Base-by-base conservation (phyloP, 768 basidiomycete species). In the Boletus rex-veris region DNA sequence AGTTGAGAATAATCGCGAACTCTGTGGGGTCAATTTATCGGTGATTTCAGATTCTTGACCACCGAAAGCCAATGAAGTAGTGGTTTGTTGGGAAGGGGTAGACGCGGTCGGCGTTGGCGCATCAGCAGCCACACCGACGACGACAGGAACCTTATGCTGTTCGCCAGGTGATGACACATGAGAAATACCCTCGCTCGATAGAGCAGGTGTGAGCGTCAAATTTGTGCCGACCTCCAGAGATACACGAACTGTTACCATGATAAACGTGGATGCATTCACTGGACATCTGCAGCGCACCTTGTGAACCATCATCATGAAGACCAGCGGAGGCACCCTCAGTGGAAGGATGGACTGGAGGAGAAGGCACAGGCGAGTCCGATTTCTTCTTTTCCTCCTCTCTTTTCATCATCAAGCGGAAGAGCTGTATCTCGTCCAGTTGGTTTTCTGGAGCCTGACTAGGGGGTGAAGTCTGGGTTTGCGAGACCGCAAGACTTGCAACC, bases 341-440 rank as follows among this genome's bases (percentile, higher is more conserved):
- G 40, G 49, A 41, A 49, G 48, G 38, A 21, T 45, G 42, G 26
- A 31, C 44, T 24, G 26, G 31, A 24, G 42, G 45, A 36, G 41
- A 35, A 4, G 48, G 39, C 19, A 38, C 39, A 19, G 59, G 58
- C 15, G 58, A 59, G 33, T 72, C 72, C 6, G 61, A 54, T 50
- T 72, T 75, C 52, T 72, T 75, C 64, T 76, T 78, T 53, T 77
- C 74, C 56, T 88, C 83, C 61, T 89, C 88, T 55, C 81, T 76
- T 69, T 88, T 89, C 86, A 92, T 92, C 74, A 91, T 75, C 61
- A 90, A 60, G 59, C 85, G 87, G 79, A 92, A 91, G 36, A 88
- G 71, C 55, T 91, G 89, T 24, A 92, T 91, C 71, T 92, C 90
- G 64, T 92, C 90, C 54, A 92, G 69, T 14, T 74, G 79, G 39